Percentiles rank a stretch among this genome's conserved stretches.
These are phyloP conservation scores for Pezicula rhizophila DNA, from an alignment of 2,329 filamentous ascomycete species.

Conservation along the genomic window DNA sequence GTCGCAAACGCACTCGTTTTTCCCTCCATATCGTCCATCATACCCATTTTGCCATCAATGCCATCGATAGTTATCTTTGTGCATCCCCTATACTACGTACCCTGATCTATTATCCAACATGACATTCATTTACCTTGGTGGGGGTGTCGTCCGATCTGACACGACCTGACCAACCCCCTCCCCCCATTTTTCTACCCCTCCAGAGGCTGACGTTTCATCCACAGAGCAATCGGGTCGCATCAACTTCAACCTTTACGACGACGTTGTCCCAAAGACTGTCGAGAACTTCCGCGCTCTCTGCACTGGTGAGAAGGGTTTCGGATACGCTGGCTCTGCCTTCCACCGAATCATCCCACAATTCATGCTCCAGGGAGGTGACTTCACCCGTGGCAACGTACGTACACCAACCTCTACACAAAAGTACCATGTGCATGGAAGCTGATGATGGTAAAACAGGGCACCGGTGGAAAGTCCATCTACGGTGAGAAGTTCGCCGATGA, in stretches of 20 bases:
- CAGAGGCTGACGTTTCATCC: slow-evolving; percentile 18
- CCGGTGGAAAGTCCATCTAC: slow-evolving; percentile 90
- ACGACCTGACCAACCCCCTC: not conserved
- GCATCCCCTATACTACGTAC: not conserved
- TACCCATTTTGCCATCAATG: slow-evolving; percentile 5
- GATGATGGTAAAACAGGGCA: slow-evolving; percentile 41
- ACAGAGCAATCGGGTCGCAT: slow-evolving; percentile 68
- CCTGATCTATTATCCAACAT: not conserved
- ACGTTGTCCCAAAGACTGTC: slow-evolving; percentile 80
- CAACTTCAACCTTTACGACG: slow-evolving; percentile 83
- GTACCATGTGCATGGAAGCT: slow-evolving; percentile 50
- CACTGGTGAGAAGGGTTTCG: slow-evolving; percentile 74
- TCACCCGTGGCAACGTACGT: slow-evolving; percentile 83
- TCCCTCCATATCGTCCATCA: slow-evolving; percentile 3
- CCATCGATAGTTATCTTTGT: slow-evolving; percentile 7
- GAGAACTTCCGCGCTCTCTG: slow-evolving; percentile 82
- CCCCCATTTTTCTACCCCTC: slow-evolving; percentile 8
- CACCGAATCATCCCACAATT: slow-evolving; percentile 90
- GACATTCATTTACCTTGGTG: not conserved
- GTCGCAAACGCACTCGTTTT: slow-evolving; percentile 21
- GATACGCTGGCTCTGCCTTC: slow-evolving; percentile 79
- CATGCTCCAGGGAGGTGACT: slow-evolving; percentile 96
- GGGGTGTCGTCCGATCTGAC: slow-evolving; percentile 7
- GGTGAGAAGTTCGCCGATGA: slow-evolving; percentile 91
- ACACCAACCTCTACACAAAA: slow-evolving; percentile 9